Conservation (phyloP, 2,329 filamentous ascomycete species). For the Xylariaceae sp. region DNA sequence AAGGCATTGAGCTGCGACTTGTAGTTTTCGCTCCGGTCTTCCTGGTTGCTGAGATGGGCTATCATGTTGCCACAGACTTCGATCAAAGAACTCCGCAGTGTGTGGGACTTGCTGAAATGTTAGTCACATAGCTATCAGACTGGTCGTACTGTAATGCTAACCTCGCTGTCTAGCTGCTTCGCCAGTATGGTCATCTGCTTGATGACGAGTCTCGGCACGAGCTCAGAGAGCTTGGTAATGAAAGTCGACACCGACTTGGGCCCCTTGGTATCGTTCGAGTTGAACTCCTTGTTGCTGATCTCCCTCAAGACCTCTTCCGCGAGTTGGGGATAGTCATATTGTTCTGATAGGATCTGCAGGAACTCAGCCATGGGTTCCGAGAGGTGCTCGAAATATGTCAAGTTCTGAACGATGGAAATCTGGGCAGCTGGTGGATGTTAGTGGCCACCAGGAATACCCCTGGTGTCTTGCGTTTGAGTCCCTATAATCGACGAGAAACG, state of each 20-base stretch:
- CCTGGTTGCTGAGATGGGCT: conserved; percentile 80
- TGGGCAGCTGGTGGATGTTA: conserved; percentile 64
- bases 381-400: conserved; percentile 98
- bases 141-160: conserved; percentile 32
- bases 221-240: conserved; percentile 85
- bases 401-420: conserved; percentile 94
- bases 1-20: conserved; percentile 95
- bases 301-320: conserved; percentile 91
- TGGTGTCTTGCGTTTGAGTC: neutral
- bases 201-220: conserved; percentile 85
- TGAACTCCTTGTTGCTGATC: conserved; percentile 96
- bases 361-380: conserved; percentile 99
- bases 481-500: neutral
- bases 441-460: neutral
- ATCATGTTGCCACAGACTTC: conserved; percentile 97
- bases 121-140: conserved; percentile 1
- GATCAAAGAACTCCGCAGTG: conserved; percentile 85
- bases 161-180: conserved; percentile 92
- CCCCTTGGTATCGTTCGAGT: conserved; percentile 88
- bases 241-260: conserved; percentile 96
- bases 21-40: conserved; percentile 86
- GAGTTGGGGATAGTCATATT: conserved; percentile 95
- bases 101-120: conserved; percentile 63
- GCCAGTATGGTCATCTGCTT: conserved; percentile 96
- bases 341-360: conserved; percentile 87